A percentile compares a stretch with the other conserved stretches of the same genome.
These are phyloP conservation scores for Capronia americana DNA, from an alignment of 2,329 filamentous ascomycete species.

Conservation along the genomic window DNA sequence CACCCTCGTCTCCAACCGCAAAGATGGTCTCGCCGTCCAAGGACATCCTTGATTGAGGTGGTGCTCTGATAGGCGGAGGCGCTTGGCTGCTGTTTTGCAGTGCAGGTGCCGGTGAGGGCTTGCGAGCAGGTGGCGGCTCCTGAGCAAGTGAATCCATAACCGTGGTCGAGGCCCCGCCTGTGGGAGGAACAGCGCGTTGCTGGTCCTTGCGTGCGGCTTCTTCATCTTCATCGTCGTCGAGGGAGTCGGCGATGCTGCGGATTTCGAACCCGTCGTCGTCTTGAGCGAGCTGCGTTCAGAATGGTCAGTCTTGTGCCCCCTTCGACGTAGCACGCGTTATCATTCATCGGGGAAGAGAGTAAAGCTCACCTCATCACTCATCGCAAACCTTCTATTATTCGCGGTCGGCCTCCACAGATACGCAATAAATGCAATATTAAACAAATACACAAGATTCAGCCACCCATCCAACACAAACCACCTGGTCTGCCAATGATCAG, in stretches of 20 bases:
- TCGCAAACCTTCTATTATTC: constrained; percentile 96
- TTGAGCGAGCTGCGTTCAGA: constrained; percentile 73
- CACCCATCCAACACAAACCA: constrained; percentile 98
- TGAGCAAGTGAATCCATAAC: constrained; percentile 32
- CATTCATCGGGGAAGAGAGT: neutral
- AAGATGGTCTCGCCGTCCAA: constrained; percentile 94
- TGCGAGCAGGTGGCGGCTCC: constrained; percentile 17
- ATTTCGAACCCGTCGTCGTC: constrained; percentile 99
- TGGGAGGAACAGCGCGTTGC: constrained; percentile 33
- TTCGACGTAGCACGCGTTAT: neutral
- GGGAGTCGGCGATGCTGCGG: constrained; percentile 77
- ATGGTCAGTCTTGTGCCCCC: constrained; percentile 15
- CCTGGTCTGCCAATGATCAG: constrained; percentile 93
- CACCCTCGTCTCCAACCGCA: constrained; percentile 84
- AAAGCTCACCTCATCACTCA: constrained; percentile 83
- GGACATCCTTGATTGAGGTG: constrained; percentile 62
- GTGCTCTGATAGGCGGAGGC: constrained; percentile 13
- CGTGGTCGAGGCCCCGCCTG: constrained; percentile 36
- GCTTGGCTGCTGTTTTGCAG: constrained; percentile 30
- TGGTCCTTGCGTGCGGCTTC: constrained; percentile 47
- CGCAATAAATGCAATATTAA: constrained; percentile 88
- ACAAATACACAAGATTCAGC: constrained; percentile 95
- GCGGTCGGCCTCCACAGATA: constrained; percentile 96
- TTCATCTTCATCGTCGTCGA: constrained; percentile 48
- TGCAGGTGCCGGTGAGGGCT: constrained; percentile 25